These are phyloP conservation scores for Solanum ossicruentum DNA, from an alignment of 257 asterid genomes.

Conservation along the genomic window DNA sequence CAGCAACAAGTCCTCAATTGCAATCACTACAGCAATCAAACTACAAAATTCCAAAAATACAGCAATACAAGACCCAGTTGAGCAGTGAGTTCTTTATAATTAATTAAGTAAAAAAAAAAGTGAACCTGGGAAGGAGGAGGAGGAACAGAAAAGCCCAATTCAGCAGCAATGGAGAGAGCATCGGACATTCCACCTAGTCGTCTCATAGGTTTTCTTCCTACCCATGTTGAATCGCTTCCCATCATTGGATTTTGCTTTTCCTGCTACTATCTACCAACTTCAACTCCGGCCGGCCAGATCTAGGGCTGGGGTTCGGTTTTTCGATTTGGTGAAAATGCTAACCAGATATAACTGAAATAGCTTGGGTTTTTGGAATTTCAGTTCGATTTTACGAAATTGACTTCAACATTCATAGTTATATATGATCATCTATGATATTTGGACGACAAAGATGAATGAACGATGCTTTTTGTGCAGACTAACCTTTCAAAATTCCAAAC, in stretches of 20 bases:
- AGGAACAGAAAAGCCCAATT: conserved; percentile 67
- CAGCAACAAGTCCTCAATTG: background rate
- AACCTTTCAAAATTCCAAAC: too few species aligned
- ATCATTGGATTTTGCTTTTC: conserved; percentile 1
- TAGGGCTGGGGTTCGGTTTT: too few species aligned
- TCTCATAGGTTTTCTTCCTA: conserved; percentile 74
- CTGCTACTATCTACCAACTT: background rate
- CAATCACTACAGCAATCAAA: background rate
- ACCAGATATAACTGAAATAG: too few species aligned
- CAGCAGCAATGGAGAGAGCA: conserved; percentile 85
- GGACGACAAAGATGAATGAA: too few species aligned
- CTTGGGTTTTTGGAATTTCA: background rate
- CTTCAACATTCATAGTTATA: too few species aligned
- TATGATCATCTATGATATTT: too few species aligned
- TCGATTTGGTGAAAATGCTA: too few species aligned
- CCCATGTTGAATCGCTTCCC: conserved; percentile 78
- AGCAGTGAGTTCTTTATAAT: background rate
- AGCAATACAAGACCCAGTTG: background rate
- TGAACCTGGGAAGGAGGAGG: conserved; percentile 56
- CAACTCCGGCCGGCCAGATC: background rate
- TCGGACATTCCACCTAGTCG: conserved; percentile 94
- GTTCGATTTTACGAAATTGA: too few species aligned
- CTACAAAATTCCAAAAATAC: background rate
- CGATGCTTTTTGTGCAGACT: too few species aligned
- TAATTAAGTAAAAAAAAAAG: background rate